phyloP scores from a whole-genome alignment of 148 eudicot species.

The Dysphania ambrosioides region DNA sequence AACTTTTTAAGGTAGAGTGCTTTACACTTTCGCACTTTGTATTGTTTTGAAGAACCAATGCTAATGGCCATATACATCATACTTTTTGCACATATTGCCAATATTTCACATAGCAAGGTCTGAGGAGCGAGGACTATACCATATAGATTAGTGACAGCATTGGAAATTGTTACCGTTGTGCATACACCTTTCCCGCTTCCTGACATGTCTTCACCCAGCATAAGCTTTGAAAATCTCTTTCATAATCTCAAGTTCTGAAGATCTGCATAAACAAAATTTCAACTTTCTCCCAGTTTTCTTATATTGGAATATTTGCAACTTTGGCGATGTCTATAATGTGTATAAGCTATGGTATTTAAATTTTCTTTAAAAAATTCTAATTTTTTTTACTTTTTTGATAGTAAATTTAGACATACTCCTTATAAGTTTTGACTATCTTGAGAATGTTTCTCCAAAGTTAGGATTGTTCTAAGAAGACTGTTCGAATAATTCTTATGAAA shows the following conservation, averaged over 20 bases:
- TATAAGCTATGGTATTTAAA: no score
- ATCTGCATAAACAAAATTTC: slow-evolving; percentile 3
- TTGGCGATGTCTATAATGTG: no score
- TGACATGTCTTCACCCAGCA: slow-evolving; percentile 98
- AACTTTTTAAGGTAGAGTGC: no score
- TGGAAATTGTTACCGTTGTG: slow-evolving; percentile 77
- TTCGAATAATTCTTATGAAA: not conserved
- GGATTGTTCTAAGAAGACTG: not conserved
- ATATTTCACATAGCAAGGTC: not conserved
- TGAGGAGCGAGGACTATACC: slow-evolving; percentile 39
- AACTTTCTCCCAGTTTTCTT: no score
- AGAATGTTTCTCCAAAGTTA: not conserved
- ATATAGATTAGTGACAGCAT: slow-evolving; percentile 93
- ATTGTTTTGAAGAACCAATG: no score
- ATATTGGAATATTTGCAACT: no score
- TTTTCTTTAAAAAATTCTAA: no score
- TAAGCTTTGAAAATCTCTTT: slow-evolving; percentile 90
- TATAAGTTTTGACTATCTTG: no score
- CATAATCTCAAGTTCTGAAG: slow-evolving; percentile 77
- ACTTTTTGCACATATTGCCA: not conserved
- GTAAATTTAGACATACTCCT: no score
- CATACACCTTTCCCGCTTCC: slow-evolving; percentile 93
- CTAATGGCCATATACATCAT: no score
- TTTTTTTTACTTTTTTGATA: no score
- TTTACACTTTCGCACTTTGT: no score